Evolutionary conservation across 345 rosid genomes (phyloP), one percentile per base, ranked within the genome.

Genomic region (Hibiscus mutabilis): DNA sequence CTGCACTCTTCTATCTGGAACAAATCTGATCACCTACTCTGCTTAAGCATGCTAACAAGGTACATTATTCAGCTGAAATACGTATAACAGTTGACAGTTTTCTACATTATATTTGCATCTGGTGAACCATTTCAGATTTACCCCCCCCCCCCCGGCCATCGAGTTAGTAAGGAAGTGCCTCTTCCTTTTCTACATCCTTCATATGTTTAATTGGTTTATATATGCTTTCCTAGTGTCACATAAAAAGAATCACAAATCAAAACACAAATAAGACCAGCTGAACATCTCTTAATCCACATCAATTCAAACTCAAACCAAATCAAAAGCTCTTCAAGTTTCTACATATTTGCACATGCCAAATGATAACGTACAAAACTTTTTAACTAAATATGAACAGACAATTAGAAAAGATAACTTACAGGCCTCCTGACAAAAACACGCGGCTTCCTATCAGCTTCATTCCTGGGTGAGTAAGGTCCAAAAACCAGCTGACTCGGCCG

Each of bases 401-500:
- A 66, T 2, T 49, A 27, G 46, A 67, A 73, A 73, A 53, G 46
- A 83, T 33, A 29, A 81, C 98, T 83, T 62, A 93, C 98, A 71
- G 98, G 79, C 78, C 81, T 87, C 84, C 87, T 83, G 53, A 84
- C 89, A 46, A 72, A 73, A 60, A 86, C 84, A 29, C 81, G 84
- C 77, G 81, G 84, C 80, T 74, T 80, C 74, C 37, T 75, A 42
- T 53, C 82, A 57, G 86, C 58, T 35, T 31, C 83, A 25, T 68
- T 79, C 42, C 46, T 74, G 0, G 74, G 71, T 47, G 52, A 59
- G 80, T 85, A 91, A 19, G 82, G 62, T 65, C 80, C 76, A 76
- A 91, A 93, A 68, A 81, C 84, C 19, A 89, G 80, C 89, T 82
- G 90, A 78, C 78, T 82, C 10, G 98, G 98, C 82, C 72, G 79